Evolutionary conservation across 2,329 filamentous ascomycete genomes (phyloP).

Genomic region (Escovopsis sp.): DNA sequence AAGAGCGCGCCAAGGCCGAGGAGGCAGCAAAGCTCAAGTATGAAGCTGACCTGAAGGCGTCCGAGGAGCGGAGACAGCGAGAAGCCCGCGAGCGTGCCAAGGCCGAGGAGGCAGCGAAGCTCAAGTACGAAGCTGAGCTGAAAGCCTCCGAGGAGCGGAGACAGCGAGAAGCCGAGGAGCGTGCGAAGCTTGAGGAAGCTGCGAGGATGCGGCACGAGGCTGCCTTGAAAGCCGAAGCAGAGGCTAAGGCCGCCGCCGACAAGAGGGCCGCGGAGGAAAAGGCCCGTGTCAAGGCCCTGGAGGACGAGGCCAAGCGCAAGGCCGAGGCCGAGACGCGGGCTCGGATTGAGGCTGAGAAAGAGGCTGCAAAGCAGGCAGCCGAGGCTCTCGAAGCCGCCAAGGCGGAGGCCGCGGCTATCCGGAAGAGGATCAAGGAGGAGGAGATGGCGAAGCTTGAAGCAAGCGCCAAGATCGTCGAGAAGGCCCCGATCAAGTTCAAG

Average conservation of each 20-base stretch:
- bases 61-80: conserved; percentile 27
- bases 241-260: conserved; percentile 26
- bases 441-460: conserved; percentile 34
- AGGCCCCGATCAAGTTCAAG: conserved; percentile 74
- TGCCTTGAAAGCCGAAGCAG: conserved; percentile 26
- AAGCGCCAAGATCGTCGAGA: conserved; percentile 38
- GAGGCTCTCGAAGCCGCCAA: conserved; percentile 32
- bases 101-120: conserved; percentile 24
- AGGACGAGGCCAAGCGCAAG: conserved; percentile 23
- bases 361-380: conserved; percentile 24
- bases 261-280: conserved; percentile 27
- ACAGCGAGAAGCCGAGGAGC: conserved; percentile 23
- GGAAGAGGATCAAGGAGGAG: conserved; percentile 40
- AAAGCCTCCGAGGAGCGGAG: conserved; percentile 26
- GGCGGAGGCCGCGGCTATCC: conserved; percentile 42
- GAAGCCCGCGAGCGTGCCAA: conserved; percentile 19
- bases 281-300: conserved; percentile 21
- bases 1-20: conserved; percentile 25
- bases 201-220: conserved; percentile 25
- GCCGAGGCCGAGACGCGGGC: conserved; percentile 24
- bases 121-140: conserved; percentile 24
- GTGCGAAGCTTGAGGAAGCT: conserved; percentile 30
- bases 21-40: conserved; percentile 21
- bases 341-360: conserved; percentile 25
- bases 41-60: conserved; percentile 23